These are phyloP conservation scores for Mycena galericulata DNA, from an alignment of 768 basidiomycete genomes.

Conservation along the genomic window DNA sequence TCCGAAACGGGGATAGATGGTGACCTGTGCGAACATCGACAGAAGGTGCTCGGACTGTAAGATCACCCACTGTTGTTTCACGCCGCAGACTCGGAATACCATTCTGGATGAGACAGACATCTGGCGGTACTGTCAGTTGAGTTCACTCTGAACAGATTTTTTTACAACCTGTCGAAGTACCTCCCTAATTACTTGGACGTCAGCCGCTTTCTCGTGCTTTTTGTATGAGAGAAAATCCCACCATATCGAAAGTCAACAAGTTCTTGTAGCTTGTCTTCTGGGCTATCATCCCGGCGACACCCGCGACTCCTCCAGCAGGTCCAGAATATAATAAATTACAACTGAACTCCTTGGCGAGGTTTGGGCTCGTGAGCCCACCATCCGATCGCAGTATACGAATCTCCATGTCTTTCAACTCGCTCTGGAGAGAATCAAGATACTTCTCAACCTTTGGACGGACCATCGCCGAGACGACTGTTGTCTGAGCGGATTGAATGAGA, in stretches of 20 bases:
- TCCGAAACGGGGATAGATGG: neutral
- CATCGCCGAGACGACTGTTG: constrained; percentile 44
- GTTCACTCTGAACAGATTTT: neutral
- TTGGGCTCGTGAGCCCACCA: constrained; percentile 40
- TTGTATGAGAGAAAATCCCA: neutral
- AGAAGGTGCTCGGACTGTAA: constrained; percentile 43
- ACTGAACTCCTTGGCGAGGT: constrained; percentile 42
- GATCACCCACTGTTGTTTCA: constrained; percentile 43
- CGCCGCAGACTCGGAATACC: constrained; percentile 42
- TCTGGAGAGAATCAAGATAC: constrained; percentile 41
- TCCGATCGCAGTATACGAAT: constrained; percentile 43
- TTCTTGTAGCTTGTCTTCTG: constrained; percentile 38
- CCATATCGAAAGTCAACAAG: constrained; percentile 46
- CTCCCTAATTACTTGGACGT: constrained; percentile 26
- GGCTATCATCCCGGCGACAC: constrained; percentile 36
- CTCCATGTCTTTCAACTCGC: constrained; percentile 35
- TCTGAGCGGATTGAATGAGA: constrained; percentile 15
- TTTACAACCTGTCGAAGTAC: constrained; percentile 38
- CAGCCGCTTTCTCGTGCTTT: neutral
- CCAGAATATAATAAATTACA: constrained; percentile 42
- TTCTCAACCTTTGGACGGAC: constrained; percentile 42
- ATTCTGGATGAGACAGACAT: constrained; percentile 45
- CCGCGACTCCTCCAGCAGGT: constrained; percentile 45
- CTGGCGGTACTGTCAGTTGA: constrained; percentile 8
- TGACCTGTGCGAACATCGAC: constrained; percentile 39